These are phyloP conservation scores for Penicillium soppii DNA, from an alignment of 495 filamentous ascomycete species.

Conservation along the genomic window DNA sequence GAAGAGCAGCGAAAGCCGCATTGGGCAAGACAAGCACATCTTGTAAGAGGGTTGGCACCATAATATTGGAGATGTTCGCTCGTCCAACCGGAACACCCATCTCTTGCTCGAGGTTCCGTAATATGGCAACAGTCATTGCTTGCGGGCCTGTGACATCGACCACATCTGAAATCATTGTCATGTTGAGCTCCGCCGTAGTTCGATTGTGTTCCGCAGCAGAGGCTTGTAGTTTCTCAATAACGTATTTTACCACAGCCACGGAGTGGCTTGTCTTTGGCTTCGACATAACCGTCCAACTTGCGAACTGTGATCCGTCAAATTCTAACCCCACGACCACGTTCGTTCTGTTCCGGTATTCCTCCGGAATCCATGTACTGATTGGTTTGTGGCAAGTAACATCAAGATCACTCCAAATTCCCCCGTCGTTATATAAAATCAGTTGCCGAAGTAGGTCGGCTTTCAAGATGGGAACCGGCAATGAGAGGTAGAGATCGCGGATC, in stretches of 20 bases:
- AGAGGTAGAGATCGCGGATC: slow-evolving; percentile 23
- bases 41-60: slow-evolving; percentile 18
- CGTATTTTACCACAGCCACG: slow-evolving; percentile 18
- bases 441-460: slow-evolving; percentile 44
- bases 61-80: slow-evolving; percentile 19
- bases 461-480: slow-evolving; percentile 32
- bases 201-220: not conserved
- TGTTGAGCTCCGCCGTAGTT: slow-evolving; percentile 4
- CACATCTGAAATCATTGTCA: slow-evolving; percentile 17
- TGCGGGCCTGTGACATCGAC: slow-evolving; percentile 23
- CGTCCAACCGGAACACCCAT: slow-evolving; percentile 15
- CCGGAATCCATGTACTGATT: slow-evolving; percentile 39
- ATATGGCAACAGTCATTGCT: slow-evolving; percentile 13
- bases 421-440: slow-evolving; percentile 37
- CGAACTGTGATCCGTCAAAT: slow-evolving; percentile 38
- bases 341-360: slow-evolving; percentile 15
- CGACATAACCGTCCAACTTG: slow-evolving; percentile 40
- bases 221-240: slow-evolving; percentile 11
- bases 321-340: slow-evolving; percentile 44
- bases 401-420: slow-evolving; percentile 47
- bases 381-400: slow-evolving; percentile 36
- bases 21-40: slow-evolving; percentile 30
- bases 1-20: slow-evolving; percentile 24
- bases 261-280: slow-evolving; percentile 24
- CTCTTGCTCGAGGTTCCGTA: slow-evolving; percentile 10